These are phyloP conservation scores for Onygenales sp. DNA, from an alignment of 2,329 filamentous ascomycete species.

Conservation along the genomic window DNA sequence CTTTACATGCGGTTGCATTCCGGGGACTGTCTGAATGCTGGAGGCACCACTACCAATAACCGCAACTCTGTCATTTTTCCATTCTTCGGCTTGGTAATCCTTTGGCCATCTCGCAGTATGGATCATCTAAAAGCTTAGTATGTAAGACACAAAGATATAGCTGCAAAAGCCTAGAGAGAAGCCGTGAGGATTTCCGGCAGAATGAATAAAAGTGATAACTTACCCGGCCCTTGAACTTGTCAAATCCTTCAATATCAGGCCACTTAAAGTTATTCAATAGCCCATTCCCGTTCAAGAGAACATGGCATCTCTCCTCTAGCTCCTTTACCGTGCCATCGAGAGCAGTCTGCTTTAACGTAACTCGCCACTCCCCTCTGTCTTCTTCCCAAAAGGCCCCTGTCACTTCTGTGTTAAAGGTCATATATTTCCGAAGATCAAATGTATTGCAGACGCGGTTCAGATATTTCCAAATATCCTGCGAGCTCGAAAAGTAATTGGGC, in stretches of 20 bases:
- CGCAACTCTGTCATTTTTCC: slow-evolving; percentile 26
- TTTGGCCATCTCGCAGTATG: slow-evolving; percentile 38
- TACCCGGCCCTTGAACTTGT: slow-evolving; percentile 36
- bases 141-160: not conserved
- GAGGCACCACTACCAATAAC: slow-evolving; percentile 28
- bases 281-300: slow-evolving; percentile 32
- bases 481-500: slow-evolving; percentile 38
- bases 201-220: not conserved
- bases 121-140: slow-evolving; percentile 20
- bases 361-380: slow-evolving; percentile 39
- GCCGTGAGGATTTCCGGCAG: not conserved
- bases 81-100: slow-evolving; percentile 33
- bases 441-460: slow-evolving; percentile 40
- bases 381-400: slow-evolving; percentile 41
- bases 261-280: slow-evolving; percentile 34
- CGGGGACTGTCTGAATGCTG: slow-evolving; percentile 33
- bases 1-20: slow-evolving; percentile 29
- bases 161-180: not conserved
- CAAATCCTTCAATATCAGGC: slow-evolving; percentile 38
- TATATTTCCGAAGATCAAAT: slow-evolving; percentile 43
- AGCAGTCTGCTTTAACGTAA: slow-evolving; percentile 36
- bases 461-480: slow-evolving; percentile 40
- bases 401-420: slow-evolving; percentile 43
- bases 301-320: slow-evolving; percentile 21
- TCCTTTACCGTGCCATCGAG: slow-evolving; percentile 24